phyloP scores from a whole-genome alignment of 1,284 basidiomycete species.

The Dichomitus squalens region DNA sequence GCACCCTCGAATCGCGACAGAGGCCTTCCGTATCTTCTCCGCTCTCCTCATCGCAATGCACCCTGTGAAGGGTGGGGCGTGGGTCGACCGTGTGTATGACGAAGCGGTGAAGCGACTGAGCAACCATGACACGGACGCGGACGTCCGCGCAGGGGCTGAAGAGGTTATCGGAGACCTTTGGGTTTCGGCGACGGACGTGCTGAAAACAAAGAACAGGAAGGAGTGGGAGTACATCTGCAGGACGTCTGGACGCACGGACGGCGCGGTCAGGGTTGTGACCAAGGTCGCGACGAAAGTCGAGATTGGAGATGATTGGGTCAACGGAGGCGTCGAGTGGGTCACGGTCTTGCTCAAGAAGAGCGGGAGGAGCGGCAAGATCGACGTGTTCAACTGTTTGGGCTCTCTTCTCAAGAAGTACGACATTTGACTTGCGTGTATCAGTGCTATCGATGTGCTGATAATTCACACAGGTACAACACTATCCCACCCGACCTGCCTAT shows the following conservation, averaged over 20 bases:
- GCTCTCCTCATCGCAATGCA: conserved; percentile 65
- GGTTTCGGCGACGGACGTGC: conserved; percentile 79
- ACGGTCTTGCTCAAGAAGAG: conserved; percentile 80
- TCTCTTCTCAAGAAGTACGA: conserved; percentile 68
- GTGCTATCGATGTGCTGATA: neutral
- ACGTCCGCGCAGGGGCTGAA: conserved; percentile 85
- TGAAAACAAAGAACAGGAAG: conserved; percentile 58
- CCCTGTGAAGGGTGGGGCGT: conserved; percentile 60
- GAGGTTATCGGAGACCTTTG: conserved; percentile 85
- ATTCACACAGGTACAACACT: conserved; percentile 56
- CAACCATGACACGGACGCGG: conserved; percentile 87
- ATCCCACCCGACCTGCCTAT: conserved; percentile 65
- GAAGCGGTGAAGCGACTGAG: conserved; percentile 74
- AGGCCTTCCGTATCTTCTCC: conserved; percentile 83
- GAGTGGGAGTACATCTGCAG: conserved; percentile 86
- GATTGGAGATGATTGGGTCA: conserved; percentile 78
- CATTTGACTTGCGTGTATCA: neutral
- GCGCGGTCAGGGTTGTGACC: conserved; percentile 71
- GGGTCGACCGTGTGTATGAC: conserved; percentile 73
- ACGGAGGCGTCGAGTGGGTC: conserved; percentile 78
- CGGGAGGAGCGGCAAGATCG: conserved; percentile 78
- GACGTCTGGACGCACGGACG: conserved; percentile 71
- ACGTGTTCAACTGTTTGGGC: conserved; percentile 81
- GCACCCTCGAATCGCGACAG: conserved; percentile 78
- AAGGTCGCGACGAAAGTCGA: conserved; percentile 71